phyloP scores from a whole-genome alignment of 495 filamentous ascomycete species.

The Aspergillus ostianus region DNA sequence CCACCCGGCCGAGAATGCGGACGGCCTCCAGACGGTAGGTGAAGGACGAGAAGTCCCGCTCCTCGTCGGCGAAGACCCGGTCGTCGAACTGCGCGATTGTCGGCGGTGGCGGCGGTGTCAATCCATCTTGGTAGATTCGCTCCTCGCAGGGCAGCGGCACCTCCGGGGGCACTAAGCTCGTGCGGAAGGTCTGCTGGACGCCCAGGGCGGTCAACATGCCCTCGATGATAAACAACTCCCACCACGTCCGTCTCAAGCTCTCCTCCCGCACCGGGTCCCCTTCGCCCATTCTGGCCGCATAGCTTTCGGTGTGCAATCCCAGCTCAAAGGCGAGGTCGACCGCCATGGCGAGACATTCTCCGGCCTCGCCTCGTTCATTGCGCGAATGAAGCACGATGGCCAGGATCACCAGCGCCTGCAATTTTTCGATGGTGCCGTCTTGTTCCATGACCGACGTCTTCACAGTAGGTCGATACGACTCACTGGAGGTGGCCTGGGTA shows the following conservation, averaged over 20 bases:
- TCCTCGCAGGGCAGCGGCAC: slow-evolving; percentile 47
- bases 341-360: slow-evolving; percentile 63
- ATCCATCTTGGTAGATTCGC: slow-evolving; percentile 45
- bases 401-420: slow-evolving; percentile 76
- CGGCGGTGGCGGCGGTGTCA: slow-evolving; percentile 35
- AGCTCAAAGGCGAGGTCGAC: slow-evolving; percentile 71
- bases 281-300: slow-evolving; percentile 43
- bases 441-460: slow-evolving; percentile 36
- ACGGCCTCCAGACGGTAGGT: slow-evolving; percentile 58
- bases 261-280: slow-evolving; percentile 63
- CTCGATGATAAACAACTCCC: slow-evolving; percentile 83
- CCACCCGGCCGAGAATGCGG: slow-evolving; percentile 71
- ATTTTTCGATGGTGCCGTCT: slow-evolving; percentile 39
- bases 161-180: slow-evolving; percentile 35
- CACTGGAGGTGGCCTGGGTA: slow-evolving; percentile 38
- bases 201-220: slow-evolving; percentile 51
- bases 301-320: slow-evolving; percentile 64
- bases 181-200: slow-evolving; percentile 34
- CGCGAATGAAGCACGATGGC: slow-evolving; percentile 76
- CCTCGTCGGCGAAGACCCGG: slow-evolving; percentile 46
- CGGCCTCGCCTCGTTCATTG: slow-evolving; percentile 64
- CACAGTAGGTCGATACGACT: slow-evolving; percentile 40
- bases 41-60: slow-evolving; percentile 47
- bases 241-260: slow-evolving; percentile 84
- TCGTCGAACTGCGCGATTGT: slow-evolving; percentile 46